Conservation (phyloP, 768 basidiomycete genomes). For the Lanmaoa pseudosensibilis region DNA sequence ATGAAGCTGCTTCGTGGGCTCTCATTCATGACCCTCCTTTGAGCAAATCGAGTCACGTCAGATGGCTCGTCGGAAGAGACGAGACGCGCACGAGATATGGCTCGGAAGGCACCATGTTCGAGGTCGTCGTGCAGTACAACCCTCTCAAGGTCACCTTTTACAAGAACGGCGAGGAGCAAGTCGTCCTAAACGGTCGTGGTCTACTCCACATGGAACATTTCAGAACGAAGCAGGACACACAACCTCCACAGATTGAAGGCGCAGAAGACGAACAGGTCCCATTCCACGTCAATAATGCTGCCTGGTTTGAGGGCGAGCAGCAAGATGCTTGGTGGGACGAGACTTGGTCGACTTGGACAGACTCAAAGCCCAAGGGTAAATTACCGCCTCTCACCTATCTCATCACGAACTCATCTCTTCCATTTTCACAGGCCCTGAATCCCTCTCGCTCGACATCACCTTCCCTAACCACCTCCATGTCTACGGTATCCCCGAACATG, state of each 20-base stretch:
- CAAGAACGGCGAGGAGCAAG: conserved; percentile 74
- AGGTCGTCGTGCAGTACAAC: conserved; percentile 68
- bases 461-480: conserved; percentile 92
- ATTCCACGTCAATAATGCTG: conserved; percentile 50
- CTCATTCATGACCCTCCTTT: conserved; percentile 70
- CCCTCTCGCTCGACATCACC: conserved; percentile 85
- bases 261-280: conserved; percentile 52
- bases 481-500: conserved; percentile 97
- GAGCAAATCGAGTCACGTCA: conserved; percentile 46
- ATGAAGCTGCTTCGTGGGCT: conserved; percentile 91
- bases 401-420: conserved; percentile 1
- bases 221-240: conserved; percentile 56
- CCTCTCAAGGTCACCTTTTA: conserved; percentile 76
- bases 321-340: conserved; percentile 93
- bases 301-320: conserved; percentile 88
- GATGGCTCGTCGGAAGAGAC: conserved; percentile 67
- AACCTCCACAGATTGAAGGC: conserved; percentile 40
- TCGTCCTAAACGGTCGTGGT: conserved; percentile 86
- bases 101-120: conserved; percentile 55
- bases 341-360: conserved; percentile 81
- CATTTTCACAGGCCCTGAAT: conserved; percentile 84
- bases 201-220: conserved; percentile 99
- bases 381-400: not conserved
- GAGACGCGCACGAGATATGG: conserved; percentile 68
- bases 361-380: conserved; percentile 92